Percentiles rank a stretch among this genome's conserved stretches.
These are phyloP conservation scores for Batkoa obscura DNA, from an alignment of 371 early-diverging fungal species.

Conservation along the genomic window DNA sequence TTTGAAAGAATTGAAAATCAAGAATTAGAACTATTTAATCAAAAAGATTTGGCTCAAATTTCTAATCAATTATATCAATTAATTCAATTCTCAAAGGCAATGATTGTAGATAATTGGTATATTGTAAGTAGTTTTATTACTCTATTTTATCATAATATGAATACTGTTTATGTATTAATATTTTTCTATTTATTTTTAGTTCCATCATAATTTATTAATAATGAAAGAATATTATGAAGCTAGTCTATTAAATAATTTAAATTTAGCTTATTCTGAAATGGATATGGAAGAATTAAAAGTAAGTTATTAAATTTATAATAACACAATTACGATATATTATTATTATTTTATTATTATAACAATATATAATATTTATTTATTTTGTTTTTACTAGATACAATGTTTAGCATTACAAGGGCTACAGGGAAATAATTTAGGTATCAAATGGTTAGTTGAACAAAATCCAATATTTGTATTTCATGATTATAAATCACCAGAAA, in stretches of 20 bases:
- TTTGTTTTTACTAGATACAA: neutral
- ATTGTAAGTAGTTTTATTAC: too few relatives aligned
- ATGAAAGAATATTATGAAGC: neutral
- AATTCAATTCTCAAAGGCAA: neutral
- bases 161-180: too few relatives aligned
- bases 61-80: neutral
- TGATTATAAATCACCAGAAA: neutral
- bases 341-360: too few relatives aligned
- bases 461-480: slow-evolving; percentile 2
- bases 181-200: neutral
- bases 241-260: neutral
- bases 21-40: neutral
- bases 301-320: too few relatives aligned
- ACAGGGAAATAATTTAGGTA: neutral
- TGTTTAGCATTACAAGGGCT: neutral
- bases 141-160: too few relatives aligned
- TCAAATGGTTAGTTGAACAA: slow-evolving; percentile 1
- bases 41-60: neutral
- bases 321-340: too few relatives aligned
- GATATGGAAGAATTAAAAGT: slow-evolving; percentile 1
- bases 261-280: neutral
- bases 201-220: neutral
- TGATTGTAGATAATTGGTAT: neutral
- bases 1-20: neutral
- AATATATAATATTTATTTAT: neutral